Conservation (phyloP, 192 early-diverging fungal species). For the Lunasporangiospora selenospora region DNA sequence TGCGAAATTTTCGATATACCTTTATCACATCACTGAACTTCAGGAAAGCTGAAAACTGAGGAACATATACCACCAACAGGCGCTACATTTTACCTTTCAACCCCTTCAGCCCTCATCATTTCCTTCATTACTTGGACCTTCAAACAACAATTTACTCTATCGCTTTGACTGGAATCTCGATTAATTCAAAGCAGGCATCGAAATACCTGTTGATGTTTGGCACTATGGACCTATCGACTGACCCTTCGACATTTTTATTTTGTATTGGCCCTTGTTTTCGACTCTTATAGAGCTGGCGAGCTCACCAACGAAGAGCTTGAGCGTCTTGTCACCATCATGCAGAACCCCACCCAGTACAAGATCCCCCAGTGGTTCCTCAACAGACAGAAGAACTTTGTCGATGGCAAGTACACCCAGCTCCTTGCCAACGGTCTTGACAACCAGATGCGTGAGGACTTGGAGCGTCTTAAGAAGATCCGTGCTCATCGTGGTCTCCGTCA, state of each 20-base stretch:
- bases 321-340: conserved; percentile 97
- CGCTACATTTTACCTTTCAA: too few species aligned
- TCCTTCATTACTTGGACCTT: too few species aligned
- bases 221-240: neutral
- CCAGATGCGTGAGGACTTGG: conserved; percentile 98
- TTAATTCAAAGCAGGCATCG: neutral
- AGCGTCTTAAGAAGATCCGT: conserved; percentile 99
- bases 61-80: too few species aligned
- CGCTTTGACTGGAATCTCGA: neutral
- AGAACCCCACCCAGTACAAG: conserved; percentile 99
- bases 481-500: conserved; percentile 99
- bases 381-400: conserved; percentile 97
- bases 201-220: neutral
- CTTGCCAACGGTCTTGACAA: conserved; percentile 95
- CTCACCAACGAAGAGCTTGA: conserved; percentile 97
- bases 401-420: conserved; percentile 95
- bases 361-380: conserved; percentile 99
- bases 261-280: too few species aligned
- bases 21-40: too few species aligned
- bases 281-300: conserved; percentile 94
- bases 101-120: too few species aligned
- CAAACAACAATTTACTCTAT: too few species aligned
- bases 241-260: conserved; percentile 1
- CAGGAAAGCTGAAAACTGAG: too few species aligned
- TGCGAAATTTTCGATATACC: too few species aligned